These are phyloP conservation scores for Dipodascus geniculatus DNA, from an alignment of 805 yeast species.

Conservation along the genomic window DNA sequence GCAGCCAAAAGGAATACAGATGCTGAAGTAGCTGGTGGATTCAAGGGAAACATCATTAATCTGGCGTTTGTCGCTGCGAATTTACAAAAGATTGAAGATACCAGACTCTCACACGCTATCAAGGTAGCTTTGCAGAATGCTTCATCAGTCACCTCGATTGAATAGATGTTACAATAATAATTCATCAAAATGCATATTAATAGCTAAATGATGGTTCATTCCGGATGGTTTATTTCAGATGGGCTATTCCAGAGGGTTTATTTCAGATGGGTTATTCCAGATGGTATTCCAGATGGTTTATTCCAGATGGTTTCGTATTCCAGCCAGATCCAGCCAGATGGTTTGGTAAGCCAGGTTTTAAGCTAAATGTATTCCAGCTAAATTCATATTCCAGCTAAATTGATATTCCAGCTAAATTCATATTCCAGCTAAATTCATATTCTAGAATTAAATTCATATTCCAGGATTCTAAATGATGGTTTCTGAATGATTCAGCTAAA, in stretches of 20 bases:
- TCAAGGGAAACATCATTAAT: conserved; percentile 4
- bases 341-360: no score
- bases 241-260: neutral
- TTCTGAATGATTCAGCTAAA: no score
- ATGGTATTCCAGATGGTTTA: no score
- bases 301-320: no score
- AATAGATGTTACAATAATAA: no score
- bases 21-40: neutral
- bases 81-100: neutral
- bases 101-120: neutral
- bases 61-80: conserved; percentile 7
- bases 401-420: no score
- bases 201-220: neutral
- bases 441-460: no score
- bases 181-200: neutral
- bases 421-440: no score
- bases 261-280: no score
- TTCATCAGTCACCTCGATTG: neutral
- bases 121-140: conserved; percentile 2
- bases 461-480: neutral
- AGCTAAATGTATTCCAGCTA: no score
- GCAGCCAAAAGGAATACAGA: neutral
- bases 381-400: no score
- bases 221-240: neutral
- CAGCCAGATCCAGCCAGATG: no score